Conservation (phyloP, 129 eudicot genomes). For the Lactuca saligna region DNA sequence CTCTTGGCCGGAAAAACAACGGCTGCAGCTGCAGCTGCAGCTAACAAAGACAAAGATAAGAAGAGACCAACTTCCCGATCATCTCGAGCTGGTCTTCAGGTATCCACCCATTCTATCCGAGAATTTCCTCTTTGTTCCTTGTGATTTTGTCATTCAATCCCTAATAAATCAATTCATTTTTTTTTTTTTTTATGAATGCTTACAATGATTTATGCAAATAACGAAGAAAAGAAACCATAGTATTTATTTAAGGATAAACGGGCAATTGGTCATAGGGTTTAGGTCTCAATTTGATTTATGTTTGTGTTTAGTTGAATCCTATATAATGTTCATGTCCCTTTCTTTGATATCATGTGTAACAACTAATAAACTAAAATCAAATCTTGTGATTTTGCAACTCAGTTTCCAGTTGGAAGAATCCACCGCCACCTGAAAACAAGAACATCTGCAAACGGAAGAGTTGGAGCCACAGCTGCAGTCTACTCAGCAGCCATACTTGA, state of each 20-base stretch:
- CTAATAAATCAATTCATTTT: too few species aligned
- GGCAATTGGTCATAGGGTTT: too few species aligned
- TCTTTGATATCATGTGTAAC: too few species aligned
- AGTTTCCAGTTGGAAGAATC: constrained; percentile 73
- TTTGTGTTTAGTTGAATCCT: too few species aligned
- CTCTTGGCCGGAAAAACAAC: constrained; percentile 55
- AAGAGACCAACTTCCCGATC: constrained; percentile 53
- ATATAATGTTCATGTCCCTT: too few species aligned
- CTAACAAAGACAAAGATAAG: constrained; percentile 54
- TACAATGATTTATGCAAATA: too few species aligned
- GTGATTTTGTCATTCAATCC: background rate
- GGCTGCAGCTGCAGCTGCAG: constrained; percentile 41
- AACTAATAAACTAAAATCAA: too few species aligned
- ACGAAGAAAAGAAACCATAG: too few species aligned
- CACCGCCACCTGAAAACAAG: constrained; percentile 66
- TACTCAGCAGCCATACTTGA: constrained; percentile 78
- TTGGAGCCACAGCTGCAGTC: constrained; percentile 74
- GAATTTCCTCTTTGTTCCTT: background rate
- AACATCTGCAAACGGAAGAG: constrained; percentile 62
- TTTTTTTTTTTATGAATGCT: too few species aligned
- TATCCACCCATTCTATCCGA: background rate
- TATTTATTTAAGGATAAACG: too few species aligned
- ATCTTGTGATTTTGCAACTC: background rate
- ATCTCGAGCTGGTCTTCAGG: constrained; percentile 64
- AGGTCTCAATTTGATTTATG: too few species aligned